Conservation (phyloP, 2,329 filamentous ascomycete species). For the Hysterium pulicare region DNA sequence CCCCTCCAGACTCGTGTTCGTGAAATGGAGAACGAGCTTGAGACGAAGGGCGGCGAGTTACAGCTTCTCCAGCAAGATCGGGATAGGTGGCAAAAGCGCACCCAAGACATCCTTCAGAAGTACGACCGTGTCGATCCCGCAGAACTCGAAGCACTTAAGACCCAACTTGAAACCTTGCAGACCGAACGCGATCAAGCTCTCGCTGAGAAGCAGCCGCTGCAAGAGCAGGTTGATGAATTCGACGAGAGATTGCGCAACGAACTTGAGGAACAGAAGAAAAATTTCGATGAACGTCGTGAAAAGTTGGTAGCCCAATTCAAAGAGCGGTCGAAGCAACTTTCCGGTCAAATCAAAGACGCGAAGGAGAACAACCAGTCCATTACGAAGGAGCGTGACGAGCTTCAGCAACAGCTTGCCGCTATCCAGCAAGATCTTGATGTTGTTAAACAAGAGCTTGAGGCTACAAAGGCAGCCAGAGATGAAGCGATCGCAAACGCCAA, state of each 20-base stretch:
- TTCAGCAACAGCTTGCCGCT: constrained; percentile 35
- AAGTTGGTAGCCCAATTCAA: constrained; percentile 52
- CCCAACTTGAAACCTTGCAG: constrained; percentile 59
- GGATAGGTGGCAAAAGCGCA: constrained; percentile 92
- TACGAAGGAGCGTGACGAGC: constrained; percentile 61
- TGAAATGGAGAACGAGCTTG: constrained; percentile 77
- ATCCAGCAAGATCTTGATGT: constrained; percentile 45
- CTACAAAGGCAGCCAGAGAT: constrained; percentile 62
- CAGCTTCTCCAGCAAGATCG: constrained; percentile 86
- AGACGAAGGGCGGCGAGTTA: constrained; percentile 81
- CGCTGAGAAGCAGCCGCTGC: constrained; percentile 48
- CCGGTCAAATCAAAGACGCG: constrained; percentile 57
- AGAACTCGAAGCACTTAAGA: constrained; percentile 85
- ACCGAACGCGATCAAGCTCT: constrained; percentile 55
- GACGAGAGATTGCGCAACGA: constrained; percentile 46
- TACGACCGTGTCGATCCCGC: constrained; percentile 94
- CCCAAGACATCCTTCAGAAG: constrained; percentile 91
- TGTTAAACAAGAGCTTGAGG: constrained; percentile 58
- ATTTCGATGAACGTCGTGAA: constrained; percentile 46
- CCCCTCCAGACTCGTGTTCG: constrained; percentile 77
- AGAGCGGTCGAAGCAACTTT: constrained; percentile 60
- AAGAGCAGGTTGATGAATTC: constrained; percentile 48
- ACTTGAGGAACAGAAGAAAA: constrained; percentile 38
- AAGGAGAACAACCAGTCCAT: constrained; percentile 47
- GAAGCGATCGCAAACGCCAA: constrained; percentile 50